Evolutionary conservation across 108 stramenopile species (phyloP).

Genomic region (Cyclotella atomus): DNA sequence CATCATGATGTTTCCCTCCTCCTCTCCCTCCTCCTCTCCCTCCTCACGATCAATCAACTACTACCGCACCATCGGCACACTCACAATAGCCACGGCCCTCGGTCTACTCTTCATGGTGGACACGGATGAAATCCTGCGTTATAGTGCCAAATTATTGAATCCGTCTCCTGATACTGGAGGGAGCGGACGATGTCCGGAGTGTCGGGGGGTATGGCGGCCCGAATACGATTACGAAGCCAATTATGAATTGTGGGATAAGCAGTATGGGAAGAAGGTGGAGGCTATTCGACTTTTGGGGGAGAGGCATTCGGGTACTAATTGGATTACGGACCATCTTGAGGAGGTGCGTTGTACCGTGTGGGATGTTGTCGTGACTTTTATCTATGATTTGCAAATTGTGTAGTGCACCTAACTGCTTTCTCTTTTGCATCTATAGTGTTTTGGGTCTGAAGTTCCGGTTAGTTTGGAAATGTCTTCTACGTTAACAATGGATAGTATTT

Average conservation of each 20-base stretch:
- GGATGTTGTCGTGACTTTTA: conserved; percentile 10
- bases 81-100: neutral
- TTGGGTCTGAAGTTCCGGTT: no score
- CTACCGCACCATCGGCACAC: neutral
- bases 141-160: neutral
- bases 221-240: conserved; percentile 4
- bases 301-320: conserved; percentile 52
- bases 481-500: no score
- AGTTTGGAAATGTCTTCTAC: no score
- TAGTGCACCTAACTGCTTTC: no score
- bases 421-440: no score
- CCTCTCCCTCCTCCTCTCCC: neutral
- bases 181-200: neutral
- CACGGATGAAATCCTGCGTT: conserved; percentile 1
- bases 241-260: conserved; percentile 3
- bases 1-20: no score
- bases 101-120: neutral
- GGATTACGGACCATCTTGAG: conserved; percentile 53
- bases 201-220: neutral
- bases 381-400: neutral
- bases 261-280: conserved; percentile 22
- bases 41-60: neutral
- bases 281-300: conserved; percentile 48
- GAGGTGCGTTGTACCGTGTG: conserved; percentile 2
- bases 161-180: neutral